Evolutionary conservation across 169 alveolate genomes (phyloP).

Genomic region (Cryptosporidium tyzzeri): DNA sequence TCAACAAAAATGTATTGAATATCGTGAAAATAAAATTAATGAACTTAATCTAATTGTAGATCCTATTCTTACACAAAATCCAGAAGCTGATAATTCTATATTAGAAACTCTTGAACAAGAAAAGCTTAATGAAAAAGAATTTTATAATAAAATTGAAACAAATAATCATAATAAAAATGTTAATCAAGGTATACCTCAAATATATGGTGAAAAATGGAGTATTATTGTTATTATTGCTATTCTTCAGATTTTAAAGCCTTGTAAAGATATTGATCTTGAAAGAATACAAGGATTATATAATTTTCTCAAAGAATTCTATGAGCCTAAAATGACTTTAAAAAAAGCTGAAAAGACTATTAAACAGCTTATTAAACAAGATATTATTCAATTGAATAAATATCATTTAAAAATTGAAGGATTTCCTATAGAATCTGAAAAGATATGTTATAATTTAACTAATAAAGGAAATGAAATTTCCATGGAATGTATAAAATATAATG

Average conservation of each 20-base stretch:
- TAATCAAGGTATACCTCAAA: slow-evolving; percentile 6
- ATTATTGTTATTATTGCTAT: slow-evolving; percentile 28
- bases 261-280: neutral
- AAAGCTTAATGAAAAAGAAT: neutral
- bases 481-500: slow-evolving; percentile 17
- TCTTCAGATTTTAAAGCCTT: neutral
- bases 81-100: slow-evolving; percentile 31
- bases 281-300: slow-evolving; percentile 17
- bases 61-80: slow-evolving; percentile 9
- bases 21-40: slow-evolving; percentile 14
- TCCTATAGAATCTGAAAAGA: slow-evolving; percentile 57
- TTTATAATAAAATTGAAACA: neutral
- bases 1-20: slow-evolving; percentile 16
- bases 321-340: slow-evolving; percentile 27
- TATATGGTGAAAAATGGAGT: slow-evolving; percentile 57
- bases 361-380: slow-evolving; percentile 11
- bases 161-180: neutral
- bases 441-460: slow-evolving; percentile 7
- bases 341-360: slow-evolving; percentile 45
- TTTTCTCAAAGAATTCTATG: neutral
- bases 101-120: slow-evolving; percentile 3
- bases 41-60: slow-evolving; percentile 36
- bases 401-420: slow-evolving; percentile 7
- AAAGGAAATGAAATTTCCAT: slow-evolving; percentile 13
- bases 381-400: neutral